A percentile compares a stretch with the other conserved stretches of the same genome.
phyloP scores from a whole-genome alignment of 202 grass and related monocot species.

The Dendrocalamus latiflorus region DNA sequence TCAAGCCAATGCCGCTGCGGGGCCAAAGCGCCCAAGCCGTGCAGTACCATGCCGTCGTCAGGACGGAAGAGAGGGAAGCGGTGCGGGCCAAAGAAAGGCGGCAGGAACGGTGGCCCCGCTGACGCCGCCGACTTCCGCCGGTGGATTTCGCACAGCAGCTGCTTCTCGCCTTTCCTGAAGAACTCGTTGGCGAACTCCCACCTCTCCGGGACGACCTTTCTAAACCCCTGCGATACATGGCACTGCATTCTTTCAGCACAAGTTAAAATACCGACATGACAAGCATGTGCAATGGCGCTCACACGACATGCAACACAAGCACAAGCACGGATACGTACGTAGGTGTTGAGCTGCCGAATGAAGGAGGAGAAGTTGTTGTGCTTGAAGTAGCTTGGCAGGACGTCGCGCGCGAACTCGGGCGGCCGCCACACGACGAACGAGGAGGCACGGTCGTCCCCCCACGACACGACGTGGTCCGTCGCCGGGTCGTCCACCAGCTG shows the following conservation, averaged over 20 bases:
- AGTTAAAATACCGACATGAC: not conserved
- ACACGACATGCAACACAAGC: no score
- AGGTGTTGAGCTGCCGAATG: conserved; percentile 68
- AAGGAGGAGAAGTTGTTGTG: conserved; percentile 70
- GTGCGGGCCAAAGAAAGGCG: conserved; percentile 21
- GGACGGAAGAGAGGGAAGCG: conserved; percentile 1
- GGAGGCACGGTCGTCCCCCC: no score
- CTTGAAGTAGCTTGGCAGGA: conserved; percentile 72
- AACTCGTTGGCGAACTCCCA: conserved; percentile 75
- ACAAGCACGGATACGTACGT: conserved; percentile 47
- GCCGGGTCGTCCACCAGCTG: conserved; percentile 57
- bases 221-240: conserved; percentile 41
- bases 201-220: conserved; percentile 58
- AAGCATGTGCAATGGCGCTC: not conserved
- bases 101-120: conserved; percentile 5
- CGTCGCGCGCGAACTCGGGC: no score
- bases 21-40: not conserved
- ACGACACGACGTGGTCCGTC: conserved; percentile 56
- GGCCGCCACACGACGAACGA: no score
- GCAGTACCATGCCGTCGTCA: conserved; percentile 14
- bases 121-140: conserved; percentile 45
- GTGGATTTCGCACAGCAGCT: conserved; percentile 58
- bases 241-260: not conserved
- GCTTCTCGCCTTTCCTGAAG: conserved; percentile 56
- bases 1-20: not conserved